Base-by-base conservation (phyloP, 768 basidiomycete species). In the Psilocybe cubensis region DNA sequence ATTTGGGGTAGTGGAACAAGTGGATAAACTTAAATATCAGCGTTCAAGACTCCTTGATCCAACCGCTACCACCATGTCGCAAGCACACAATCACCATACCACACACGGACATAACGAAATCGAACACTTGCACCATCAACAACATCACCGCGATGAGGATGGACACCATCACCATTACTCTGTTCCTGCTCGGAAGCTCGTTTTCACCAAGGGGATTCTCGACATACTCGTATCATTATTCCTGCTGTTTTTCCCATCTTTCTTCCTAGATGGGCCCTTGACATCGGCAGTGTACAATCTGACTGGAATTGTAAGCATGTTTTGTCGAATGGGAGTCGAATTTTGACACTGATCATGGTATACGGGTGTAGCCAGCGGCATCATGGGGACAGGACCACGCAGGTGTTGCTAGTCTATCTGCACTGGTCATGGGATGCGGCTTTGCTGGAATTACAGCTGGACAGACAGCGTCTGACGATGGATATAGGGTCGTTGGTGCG, bases 401-500 rank as follows among this genome's bases (percentile, higher is more conserved):
- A 2, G 42, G 58, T 3, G 58, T 56, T 0, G 67, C 47, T 41
- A 65, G 40, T 17, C 41, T 69, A 4, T 55, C 65, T 40, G 48
- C 65, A 3, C 59, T 69, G 12, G 58, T 66, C 29, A 65, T 69
- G 68, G 66, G 65, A 2, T 56, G 48, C 18, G 68, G 59, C 7
- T 49, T 62, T 21, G 68, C 66, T 5, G 66, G 56, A 18, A 60
- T 69, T 35, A 63, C 60, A n/a, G 68, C 68, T 43, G 63, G 61
- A 3, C 57, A 63, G 48, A 62, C 63, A 31, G 49, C 57, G 33
- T 62, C 63, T 10, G 57, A 67, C 21, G 63, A 63, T 23, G 66
- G 65, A 6, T 65, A 66, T 49, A 63, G 66, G 43, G 57, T 57
- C n/a, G 54, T 69, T n/a, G 68, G 68, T 66, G 50, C 21, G 65